Base-by-base conservation (phyloP, 2,329 filamentous ascomycete genomes). In the Bisporella sp. region DNA sequence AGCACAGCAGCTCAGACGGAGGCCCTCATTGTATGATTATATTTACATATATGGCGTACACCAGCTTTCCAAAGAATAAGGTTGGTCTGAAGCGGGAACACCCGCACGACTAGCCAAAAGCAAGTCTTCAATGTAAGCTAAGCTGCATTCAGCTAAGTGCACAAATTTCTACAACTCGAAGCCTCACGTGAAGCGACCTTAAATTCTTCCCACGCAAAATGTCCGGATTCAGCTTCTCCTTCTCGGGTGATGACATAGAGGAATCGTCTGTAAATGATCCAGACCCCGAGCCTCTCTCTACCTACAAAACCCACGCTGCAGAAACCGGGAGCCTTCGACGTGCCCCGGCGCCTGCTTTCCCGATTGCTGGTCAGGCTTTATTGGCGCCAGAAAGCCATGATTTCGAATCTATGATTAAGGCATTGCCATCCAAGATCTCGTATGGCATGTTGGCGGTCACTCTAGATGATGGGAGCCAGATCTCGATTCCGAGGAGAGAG, bases 401-500 rank as follows among this genome's bases (percentile, higher is more conserved):
- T 49, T 60, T 84, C 32, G 60, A 67, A 13, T 61, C 69, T 4
- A 73, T 85, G 64, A 67, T 85, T n/a, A 66, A 71, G 3, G 68
- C 68, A 50, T 73, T 92, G 43, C 88, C 88, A 1, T 87, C 84
- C 49, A 87, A 87, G 66, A 77, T 93, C 49, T 82, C 85, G 13
- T 92, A 85, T 67, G 74, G 77, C 59, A 75, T 74, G 9, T 68
- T 90, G 13, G 68, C 72, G 6, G 75, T 89, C 46, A 72, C 74
- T 21, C 75, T 85, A 5, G 82, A 84, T 41, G 73, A 79, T 54
- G 76, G 75, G 7, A 68, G 71, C 44, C 68, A 62, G 3, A 64
- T 85, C 7, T 68, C 66, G 37, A 72, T 93, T 6, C 87, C 87
- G 0, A 80, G 87, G 39, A 79, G 88, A 52, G 87, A 91, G 65